These are phyloP conservation scores for Adansonia madagascariensis DNA, from an alignment of 441 rosid genomes.

Conservation along the genomic window DNA sequence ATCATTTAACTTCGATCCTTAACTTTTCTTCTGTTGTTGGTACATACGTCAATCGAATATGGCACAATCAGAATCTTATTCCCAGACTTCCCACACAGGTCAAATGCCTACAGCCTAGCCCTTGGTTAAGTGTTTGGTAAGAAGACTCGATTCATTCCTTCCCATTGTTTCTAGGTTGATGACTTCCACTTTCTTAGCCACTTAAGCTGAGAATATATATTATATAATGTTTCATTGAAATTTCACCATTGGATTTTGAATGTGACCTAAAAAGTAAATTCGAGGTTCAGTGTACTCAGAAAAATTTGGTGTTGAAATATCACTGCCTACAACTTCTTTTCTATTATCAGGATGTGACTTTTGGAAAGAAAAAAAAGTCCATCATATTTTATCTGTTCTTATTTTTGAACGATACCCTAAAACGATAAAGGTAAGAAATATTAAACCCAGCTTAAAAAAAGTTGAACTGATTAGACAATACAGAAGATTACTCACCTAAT, in stretches of 20 bases:
- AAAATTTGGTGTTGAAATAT: neutral
- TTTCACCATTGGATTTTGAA: too few relatives aligned
- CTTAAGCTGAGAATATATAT: neutral
- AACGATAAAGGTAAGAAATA: too few relatives aligned
- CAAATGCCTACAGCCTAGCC: neutral
- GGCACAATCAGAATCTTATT: neutral
- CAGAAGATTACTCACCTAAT: constrained; percentile 21
- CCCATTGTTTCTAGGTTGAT: neutral
- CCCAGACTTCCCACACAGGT: neutral
- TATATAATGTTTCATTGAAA: too few relatives aligned
- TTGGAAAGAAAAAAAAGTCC: neutral
- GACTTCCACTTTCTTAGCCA: neutral
- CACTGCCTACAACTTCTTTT: too few relatives aligned
- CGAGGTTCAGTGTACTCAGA: too few relatives aligned
- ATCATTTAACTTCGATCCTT: neutral
- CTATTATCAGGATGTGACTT: too few relatives aligned
- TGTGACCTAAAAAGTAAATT: too few relatives aligned
- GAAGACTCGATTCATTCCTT: constrained; percentile 10
- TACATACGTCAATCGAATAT: neutral
- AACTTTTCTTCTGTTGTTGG: neutral
- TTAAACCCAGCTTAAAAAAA: neutral
- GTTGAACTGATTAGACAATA: constrained; percentile 1
- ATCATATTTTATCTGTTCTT: neutral
- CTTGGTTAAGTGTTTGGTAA: constrained; percentile 7
- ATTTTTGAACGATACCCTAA: neutral